These are phyloP conservation scores for Fallopia convolvulus DNA, from an alignment of 148 eudicot species.

Conservation along the genomic window DNA sequence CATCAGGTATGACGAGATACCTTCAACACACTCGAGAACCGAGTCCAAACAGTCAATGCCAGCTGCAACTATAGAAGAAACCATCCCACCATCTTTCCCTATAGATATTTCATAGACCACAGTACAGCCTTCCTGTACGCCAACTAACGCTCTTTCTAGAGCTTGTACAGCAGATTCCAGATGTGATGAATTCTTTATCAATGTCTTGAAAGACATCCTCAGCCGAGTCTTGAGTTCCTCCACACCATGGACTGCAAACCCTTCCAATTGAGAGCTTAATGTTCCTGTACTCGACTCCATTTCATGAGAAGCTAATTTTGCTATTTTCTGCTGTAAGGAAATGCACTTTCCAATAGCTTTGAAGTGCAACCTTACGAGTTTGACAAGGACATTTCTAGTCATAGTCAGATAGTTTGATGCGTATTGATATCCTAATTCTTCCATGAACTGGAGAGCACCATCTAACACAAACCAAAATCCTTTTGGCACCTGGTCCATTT, in stretches of 20 bases:
- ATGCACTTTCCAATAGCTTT: constrained; percentile 82
- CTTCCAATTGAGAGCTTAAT: constrained; percentile 19
- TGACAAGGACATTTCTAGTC: constrained; percentile 38
- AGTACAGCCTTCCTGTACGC: constrained; percentile 41
- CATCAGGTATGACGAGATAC: constrained; percentile 24
- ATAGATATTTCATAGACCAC: constrained; percentile 41
- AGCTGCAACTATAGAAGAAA: constrained; percentile 70
- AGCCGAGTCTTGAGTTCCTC: constrained; percentile 53
- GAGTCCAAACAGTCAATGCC: constrained; percentile 78
- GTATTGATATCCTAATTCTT: constrained; percentile 60
- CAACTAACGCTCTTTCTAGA: constrained; percentile 64
- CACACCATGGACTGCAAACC: constrained; percentile 27
- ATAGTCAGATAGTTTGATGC: constrained; percentile 26
- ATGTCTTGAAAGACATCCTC: constrained; percentile 54
- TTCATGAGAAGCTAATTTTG: constrained; percentile 64
- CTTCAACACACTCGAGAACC: constrained; percentile 74
- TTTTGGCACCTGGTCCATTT: constrained; percentile 29
- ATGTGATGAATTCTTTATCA: constrained; percentile 55
- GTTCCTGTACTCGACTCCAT: constrained; percentile 54
- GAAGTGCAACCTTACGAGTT: constrained; percentile 57
- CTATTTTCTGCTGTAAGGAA: constrained; percentile 66
- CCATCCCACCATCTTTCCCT: constrained; percentile 55
- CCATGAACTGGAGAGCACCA: constrained; percentile 60
- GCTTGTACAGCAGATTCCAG: constrained; percentile 49
- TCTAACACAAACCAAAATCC: constrained; percentile 46